Evolutionary conservation across 2,329 filamentous ascomycete genomes (phyloP).

Genomic region (Alternaria postmessia): DNA sequence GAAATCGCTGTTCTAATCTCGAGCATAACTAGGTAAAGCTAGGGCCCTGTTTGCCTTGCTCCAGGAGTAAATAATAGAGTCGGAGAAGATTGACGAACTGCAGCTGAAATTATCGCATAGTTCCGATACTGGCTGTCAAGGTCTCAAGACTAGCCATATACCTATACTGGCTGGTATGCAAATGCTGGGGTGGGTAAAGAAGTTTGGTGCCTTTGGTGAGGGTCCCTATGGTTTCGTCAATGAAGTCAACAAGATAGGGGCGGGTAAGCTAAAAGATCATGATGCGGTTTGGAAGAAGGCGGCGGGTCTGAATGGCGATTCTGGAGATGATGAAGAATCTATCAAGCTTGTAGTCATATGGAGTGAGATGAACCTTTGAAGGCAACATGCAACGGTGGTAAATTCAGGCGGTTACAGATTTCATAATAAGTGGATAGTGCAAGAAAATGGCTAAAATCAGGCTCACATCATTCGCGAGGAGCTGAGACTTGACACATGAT

Average conservation of each 20-base stretch:
- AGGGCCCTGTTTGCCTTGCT: background rate
- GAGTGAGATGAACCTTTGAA: background rate
- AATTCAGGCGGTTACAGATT: background rate
- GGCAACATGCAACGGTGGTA: background rate
- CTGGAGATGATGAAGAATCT: background rate
- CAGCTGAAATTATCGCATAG: background rate
- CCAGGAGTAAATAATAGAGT: background rate
- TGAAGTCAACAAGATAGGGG: background rate
- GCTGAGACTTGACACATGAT: background rate
- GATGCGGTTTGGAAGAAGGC: background rate
- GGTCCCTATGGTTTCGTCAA: background rate
- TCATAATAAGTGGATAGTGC: background rate
- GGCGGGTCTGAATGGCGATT: background rate
- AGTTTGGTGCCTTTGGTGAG: background rate
- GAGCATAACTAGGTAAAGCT: background rate
- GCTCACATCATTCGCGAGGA: background rate
- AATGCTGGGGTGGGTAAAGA: background rate
- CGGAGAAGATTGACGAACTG: background rate
- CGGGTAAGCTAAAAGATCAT: background rate
- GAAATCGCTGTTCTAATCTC: background rate
- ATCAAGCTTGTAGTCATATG: background rate
- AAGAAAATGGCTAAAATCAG: background rate
- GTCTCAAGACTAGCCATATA: background rate
- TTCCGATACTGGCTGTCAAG: background rate
- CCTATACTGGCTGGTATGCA: background rate